A percentile compares a stretch with the other conserved stretches of the same genome.
Conservation (phyloP, 2,329 filamentous ascomycete genomes). For the Colletotrichum melonis region DNA sequence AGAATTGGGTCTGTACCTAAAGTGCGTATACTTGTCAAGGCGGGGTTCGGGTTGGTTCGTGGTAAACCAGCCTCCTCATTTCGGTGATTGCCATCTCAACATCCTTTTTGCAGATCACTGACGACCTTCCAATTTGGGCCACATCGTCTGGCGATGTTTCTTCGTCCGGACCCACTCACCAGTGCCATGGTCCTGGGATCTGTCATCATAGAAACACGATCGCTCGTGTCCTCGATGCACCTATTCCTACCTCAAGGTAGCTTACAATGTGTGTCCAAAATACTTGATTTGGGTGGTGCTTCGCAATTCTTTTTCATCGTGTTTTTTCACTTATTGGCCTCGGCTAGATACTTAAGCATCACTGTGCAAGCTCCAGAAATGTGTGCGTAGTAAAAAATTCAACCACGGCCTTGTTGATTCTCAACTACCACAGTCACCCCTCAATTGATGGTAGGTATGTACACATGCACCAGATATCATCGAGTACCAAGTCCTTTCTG, state of each 20-base stretch:
- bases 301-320: no score
- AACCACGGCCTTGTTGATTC: no score
- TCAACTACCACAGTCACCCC: no score
- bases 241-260: no score
- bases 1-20: background rate
- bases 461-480: no score
- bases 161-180: background rate
- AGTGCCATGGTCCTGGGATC: background rate
- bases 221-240: background rate
- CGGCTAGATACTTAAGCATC: no score
- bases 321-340: no score
- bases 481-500: no score
- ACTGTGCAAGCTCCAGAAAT: no score
- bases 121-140: constrained; percentile 25
- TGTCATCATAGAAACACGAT: constrained; percentile 57
- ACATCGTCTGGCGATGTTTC: background rate
- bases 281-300: no score
- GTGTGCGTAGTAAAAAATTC: no score
- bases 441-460: no score
- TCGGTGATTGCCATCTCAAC: constrained; percentile 2
- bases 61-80: constrained; percentile 18
- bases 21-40: background rate
- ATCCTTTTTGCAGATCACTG: constrained; percentile 16
- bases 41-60: background rate
- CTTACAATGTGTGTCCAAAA: background rate